Conservation (phyloP, 1,284 basidiomycete genomes). For the Salmacisia buchloeana region DNA sequence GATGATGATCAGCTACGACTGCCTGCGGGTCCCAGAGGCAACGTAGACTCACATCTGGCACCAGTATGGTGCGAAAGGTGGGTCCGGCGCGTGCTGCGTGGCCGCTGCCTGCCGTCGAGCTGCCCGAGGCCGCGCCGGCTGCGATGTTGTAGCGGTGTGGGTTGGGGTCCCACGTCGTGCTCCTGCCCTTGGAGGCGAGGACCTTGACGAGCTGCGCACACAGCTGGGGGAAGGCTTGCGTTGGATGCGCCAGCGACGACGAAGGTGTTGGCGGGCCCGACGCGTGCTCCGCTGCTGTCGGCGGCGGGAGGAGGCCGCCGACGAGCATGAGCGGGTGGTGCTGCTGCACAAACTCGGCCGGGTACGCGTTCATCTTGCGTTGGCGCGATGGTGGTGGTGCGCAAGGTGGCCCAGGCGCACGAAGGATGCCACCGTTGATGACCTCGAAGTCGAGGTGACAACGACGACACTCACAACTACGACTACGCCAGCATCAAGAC, state of each 20-base stretch:
- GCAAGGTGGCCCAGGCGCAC: no score
- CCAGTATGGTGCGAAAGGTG: slow-evolving; percentile 5
- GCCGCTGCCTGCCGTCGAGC: no score
- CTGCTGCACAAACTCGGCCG: slow-evolving; percentile 40
- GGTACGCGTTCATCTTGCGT: slow-evolving; percentile 35
- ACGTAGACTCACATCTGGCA: neutral
- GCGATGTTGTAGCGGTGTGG: neutral
- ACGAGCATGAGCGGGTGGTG: slow-evolving; percentile 44
- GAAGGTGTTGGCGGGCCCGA: neutral
- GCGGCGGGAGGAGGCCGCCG: slow-evolving; percentile 27
- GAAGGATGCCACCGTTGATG: no score
- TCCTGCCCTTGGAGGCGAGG: neutral
- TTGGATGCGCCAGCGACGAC: neutral
- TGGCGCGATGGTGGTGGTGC: no score
- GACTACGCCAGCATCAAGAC: no score
- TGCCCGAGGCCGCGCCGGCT: neutral
- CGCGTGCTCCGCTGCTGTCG: slow-evolving; percentile 1
- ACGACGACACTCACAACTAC: no score
- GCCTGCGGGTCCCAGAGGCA: neutral
- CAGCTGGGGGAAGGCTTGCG: neutral
- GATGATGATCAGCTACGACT: slow-evolving; percentile 12
- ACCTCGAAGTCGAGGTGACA: no score
- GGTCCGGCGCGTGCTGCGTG: neutral
- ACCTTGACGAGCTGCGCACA: neutral
- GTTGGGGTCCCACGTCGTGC: slow-evolving; percentile 5